Conservation (phyloP, 305 asterid genomes). For the Fraxinus paxiana region DNA sequence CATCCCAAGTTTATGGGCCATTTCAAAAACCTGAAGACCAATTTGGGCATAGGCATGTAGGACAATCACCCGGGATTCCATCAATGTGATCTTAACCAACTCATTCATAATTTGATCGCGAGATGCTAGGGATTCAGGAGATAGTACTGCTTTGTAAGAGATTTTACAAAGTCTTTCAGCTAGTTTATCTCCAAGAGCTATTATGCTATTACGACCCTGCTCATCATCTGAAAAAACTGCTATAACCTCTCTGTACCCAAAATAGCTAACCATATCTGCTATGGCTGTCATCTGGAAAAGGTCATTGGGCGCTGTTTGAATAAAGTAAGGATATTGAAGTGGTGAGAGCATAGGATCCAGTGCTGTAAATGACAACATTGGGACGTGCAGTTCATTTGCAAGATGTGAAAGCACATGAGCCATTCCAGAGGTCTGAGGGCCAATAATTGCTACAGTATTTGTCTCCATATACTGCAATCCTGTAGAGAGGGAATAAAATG, state of each 20-base stretch:
- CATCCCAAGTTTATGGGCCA: constrained; percentile 61
- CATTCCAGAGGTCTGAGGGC: constrained; percentile 72
- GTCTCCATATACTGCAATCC: constrained; percentile 75
- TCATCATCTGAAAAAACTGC: constrained; percentile 66
- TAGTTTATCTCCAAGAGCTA: constrained; percentile 57
- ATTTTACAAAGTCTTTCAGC: constrained; percentile 54
- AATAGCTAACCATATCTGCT: constrained; percentile 62
- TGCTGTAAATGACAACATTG: constrained; percentile 77
- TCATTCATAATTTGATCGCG: constrained; percentile 31
- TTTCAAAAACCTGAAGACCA: constrained; percentile 48
- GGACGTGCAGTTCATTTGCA: constrained; percentile 79
- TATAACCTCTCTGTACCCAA: constrained; percentile 52
- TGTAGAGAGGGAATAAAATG: constrained; percentile 22
- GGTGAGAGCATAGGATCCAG: constrained; percentile 69
- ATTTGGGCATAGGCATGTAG: constrained; percentile 46
- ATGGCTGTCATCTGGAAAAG: constrained; percentile 69
- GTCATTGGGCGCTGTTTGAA: constrained; percentile 78
- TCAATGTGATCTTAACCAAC: constrained; percentile 42
- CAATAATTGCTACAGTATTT: constrained; percentile 67
- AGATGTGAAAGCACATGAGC: constrained; percentile 80
- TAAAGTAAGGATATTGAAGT: constrained; percentile 76
- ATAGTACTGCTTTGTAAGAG: constrained; percentile 55
- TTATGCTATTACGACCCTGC: constrained; percentile 57
- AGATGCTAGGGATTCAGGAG: constrained; percentile 44
- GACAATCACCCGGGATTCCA: constrained; percentile 71